phyloP scores from a whole-genome alignment of 805 yeast genomes.

The Candida berthetii region DNA sequence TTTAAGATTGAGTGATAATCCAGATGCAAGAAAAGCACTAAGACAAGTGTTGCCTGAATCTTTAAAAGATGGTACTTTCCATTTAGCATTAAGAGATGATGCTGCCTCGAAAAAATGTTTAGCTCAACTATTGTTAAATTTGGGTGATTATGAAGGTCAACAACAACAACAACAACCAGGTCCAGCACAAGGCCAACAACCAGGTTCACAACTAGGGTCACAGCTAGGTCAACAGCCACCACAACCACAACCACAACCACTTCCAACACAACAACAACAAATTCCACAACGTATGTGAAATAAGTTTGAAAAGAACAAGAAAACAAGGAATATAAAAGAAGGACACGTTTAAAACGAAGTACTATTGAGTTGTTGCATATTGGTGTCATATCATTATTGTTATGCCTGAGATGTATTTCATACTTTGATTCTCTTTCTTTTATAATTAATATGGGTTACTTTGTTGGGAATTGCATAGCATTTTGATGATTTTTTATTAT shows the following conservation, averaged over 20 bases:
- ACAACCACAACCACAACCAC: constrained; percentile 1
- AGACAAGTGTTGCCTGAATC: constrained; percentile 83
- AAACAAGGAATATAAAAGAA: too few species aligned
- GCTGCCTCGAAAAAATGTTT: constrained; percentile 82
- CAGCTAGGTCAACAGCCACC: constrained; percentile 1
- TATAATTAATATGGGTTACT: too few species aligned
- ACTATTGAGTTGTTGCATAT: too few species aligned
- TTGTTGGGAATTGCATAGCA: too few species aligned
- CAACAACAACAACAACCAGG: constrained; percentile 3
- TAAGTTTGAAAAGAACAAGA: too few species aligned
- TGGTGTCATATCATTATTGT: too few species aligned
- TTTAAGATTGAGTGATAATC: constrained; percentile 80
- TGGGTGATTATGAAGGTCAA: constrained; percentile 35
- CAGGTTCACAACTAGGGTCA: too few species aligned
- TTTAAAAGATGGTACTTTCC: constrained; percentile 81
- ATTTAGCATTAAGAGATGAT: constrained; percentile 75
- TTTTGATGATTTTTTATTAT: too few species aligned
- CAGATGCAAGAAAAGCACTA: constrained; percentile 84
- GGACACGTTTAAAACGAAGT: too few species aligned
- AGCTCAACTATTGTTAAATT: constrained; percentile 70
- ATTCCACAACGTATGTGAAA: not conserved
- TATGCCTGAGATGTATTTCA: too few species aligned
- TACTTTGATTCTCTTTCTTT: too few species aligned
- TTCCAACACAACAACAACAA: constrained; percentile 2
- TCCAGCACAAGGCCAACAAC: constrained; percentile 4